Percentiles rank a stretch among this genome's conserved stretches.
These are phyloP conservation scores for Rhododendron mucronatum DNA, from an alignment of 148 eudicot genomes.

Conservation along the genomic window DNA sequence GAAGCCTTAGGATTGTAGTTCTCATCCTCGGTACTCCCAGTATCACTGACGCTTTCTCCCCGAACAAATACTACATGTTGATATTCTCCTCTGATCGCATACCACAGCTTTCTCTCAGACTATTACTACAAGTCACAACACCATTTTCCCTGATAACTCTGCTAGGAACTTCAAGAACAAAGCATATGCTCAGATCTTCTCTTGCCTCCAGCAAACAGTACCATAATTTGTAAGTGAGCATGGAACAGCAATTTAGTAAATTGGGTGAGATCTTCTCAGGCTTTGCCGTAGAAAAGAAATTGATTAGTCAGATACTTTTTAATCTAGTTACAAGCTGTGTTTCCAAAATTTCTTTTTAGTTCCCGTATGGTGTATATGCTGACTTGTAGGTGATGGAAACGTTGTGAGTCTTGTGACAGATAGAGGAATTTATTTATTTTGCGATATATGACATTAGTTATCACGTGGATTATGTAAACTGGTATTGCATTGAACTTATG, in stretches of 20 bases:
- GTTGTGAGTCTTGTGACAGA: neutral
- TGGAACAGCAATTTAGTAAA: neutral
- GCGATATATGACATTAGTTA: neutral
- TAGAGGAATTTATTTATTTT: neutral
- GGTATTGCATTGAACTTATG: neutral
- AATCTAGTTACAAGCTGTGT: neutral
- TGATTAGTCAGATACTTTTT: neutral
- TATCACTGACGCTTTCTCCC: neutral
- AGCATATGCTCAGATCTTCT: neutral
- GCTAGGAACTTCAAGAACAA: neutral
- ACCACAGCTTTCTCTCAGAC: neutral
- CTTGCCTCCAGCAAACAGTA: neutral
- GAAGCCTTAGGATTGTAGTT: neutral
- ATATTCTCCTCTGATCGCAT: neutral
- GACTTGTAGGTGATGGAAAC: neutral
- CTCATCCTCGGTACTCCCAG: neutral
- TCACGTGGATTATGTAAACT: neutral
- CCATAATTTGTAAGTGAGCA: neutral
- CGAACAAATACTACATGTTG: neutral
- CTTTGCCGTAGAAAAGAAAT: neutral
- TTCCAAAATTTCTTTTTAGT: neutral
- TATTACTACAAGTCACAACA: neutral
- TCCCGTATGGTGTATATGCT: neutral
- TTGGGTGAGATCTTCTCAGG: neutral
- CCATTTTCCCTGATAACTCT: neutral